Percentiles rank a stretch among this genome's conserved stretches.
Evolutionary conservation across 345 rosid genomes (phyloP).

Genomic region (Combretum micranthum): DNA sequence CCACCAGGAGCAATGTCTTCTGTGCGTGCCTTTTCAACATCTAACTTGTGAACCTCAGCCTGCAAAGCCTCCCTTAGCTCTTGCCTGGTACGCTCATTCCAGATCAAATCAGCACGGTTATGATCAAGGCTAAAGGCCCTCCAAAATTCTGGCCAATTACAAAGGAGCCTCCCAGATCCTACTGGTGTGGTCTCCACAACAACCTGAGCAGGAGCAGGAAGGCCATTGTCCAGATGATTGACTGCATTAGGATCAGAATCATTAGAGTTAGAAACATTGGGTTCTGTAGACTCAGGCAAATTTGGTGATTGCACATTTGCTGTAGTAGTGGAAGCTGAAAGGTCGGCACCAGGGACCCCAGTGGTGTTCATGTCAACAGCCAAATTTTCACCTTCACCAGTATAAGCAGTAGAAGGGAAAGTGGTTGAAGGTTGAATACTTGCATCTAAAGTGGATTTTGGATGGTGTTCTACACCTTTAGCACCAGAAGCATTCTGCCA

Average conservation of each 20-base stretch:
- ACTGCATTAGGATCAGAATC: constrained; percentile 37
- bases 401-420: constrained; percentile 24
- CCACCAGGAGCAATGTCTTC: constrained; percentile 90
- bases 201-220: constrained; percentile 97
- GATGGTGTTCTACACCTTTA: constrained; percentile 45
- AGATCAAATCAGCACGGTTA: constrained; percentile 97
- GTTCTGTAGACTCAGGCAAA: constrained; percentile 38
- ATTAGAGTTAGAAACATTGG: constrained; percentile 35
- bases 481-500: constrained; percentile 36
- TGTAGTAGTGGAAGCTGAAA: constrained; percentile 28
- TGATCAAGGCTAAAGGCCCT: constrained; percentile 97
- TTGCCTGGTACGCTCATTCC: constrained; percentile 99
- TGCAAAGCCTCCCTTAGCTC: constrained; percentile 94
- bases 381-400: constrained; percentile 52
- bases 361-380: constrained; percentile 27
- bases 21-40: constrained; percentile 93
- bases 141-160: constrained; percentile 98
- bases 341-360: constrained; percentile 48
- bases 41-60: constrained; percentile 94
- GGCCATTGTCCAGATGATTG: constrained; percentile 44
- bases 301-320: constrained; percentile 26
- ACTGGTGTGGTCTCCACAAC: constrained; percentile 88
- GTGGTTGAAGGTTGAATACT: constrained; percentile 33
- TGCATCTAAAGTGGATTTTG: constrained; percentile 35
- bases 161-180: constrained; percentile 88